Evolutionary conservation across 441 rosid genomes (phyloP).

Genomic region (Jatropha multifida): DNA sequence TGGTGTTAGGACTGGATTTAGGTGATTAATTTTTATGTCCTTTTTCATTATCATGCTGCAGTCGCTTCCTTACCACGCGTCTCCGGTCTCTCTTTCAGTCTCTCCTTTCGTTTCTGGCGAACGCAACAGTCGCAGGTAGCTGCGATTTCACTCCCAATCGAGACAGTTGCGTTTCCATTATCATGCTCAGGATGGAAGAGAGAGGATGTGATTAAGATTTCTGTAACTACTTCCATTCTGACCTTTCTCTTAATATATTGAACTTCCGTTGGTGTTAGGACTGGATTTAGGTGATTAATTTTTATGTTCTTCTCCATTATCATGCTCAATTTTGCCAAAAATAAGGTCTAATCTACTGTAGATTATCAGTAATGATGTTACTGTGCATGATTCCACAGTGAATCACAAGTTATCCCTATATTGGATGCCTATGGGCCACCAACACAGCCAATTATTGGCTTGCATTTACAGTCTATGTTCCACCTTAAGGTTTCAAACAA

Average conservation of each 20-base stretch:
- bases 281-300: background rate
- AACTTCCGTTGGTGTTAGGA: background rate
- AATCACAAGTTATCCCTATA: conserved; percentile 80
- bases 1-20: background rate
- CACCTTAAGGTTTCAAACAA: too few species aligned
- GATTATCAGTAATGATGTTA: conserved; percentile 64
- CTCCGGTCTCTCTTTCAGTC: too few species aligned
- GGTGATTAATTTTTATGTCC: background rate
- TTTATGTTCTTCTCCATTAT: background rate
- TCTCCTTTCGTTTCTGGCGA: too few species aligned
- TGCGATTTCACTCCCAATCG: too few species aligned
- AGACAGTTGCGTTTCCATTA: too few species aligned
- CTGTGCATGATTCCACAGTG: conserved; percentile 78
- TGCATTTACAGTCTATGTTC: conserved; percentile 75
- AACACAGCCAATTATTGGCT: conserved; percentile 83
- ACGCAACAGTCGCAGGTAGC: too few species aligned
- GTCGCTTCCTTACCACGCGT: too few species aligned
- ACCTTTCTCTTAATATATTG: conserved; percentile 19
- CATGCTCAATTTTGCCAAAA: background rate
- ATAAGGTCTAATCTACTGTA: conserved; percentile 32
- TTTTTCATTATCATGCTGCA: too few species aligned
- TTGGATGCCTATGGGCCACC: conserved; percentile 54
- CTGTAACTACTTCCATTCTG: conserved; percentile 56
- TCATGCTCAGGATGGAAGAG: conserved; percentile 99
- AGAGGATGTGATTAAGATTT: conserved; percentile 77